Conservation (phyloP, 2,329 filamentous ascomycete genomes). For the Aspergillus ustus region DNA sequence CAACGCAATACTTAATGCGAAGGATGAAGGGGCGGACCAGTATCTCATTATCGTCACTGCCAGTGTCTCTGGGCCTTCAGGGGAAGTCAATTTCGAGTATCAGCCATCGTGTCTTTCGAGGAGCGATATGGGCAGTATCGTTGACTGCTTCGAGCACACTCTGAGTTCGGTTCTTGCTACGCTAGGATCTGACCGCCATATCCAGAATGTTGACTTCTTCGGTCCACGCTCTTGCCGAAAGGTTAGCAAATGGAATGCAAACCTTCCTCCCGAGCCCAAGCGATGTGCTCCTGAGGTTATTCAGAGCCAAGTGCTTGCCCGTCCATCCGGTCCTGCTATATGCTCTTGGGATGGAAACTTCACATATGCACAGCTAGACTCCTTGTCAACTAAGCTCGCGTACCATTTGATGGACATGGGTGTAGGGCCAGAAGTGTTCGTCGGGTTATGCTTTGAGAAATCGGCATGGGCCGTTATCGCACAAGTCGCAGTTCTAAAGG, state of each 20-base stretch:
- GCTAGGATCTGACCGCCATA: slow-evolving; percentile 13
- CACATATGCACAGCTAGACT: slow-evolving; percentile 43
- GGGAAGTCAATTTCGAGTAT: slow-evolving; percentile 57
- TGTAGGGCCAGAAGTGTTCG: slow-evolving; percentile 44
- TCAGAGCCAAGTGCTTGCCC: slow-evolving; percentile 33
- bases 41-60: slow-evolving; percentile 37
- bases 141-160: slow-evolving; percentile 40
- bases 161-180: slow-evolving; percentile 32
- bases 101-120: slow-evolving; percentile 57
- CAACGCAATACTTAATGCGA: slow-evolving; percentile 14
- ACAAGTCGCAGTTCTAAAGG: slow-evolving; percentile 47
- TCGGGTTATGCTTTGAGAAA: slow-evolving; percentile 50
- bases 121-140: slow-evolving; percentile 35
- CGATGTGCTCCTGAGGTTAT: slow-evolving; percentile 45
- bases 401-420: slow-evolving; percentile 43
- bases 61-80: slow-evolving; percentile 34
- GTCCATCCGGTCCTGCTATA: slow-evolving; percentile 34
- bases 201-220: slow-evolving; percentile 38
- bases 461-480: slow-evolving; percentile 49
- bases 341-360: slow-evolving; percentile 44
- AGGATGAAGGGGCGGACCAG: slow-evolving; percentile 10
- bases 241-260: slow-evolving; percentile 40
- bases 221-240: slow-evolving; percentile 36
- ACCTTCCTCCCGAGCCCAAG: slow-evolving; percentile 33
- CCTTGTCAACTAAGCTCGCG: slow-evolving; percentile 42